phyloP scores from a whole-genome alignment of 257 asterid species.

The Fraxinus anomala region DNA sequence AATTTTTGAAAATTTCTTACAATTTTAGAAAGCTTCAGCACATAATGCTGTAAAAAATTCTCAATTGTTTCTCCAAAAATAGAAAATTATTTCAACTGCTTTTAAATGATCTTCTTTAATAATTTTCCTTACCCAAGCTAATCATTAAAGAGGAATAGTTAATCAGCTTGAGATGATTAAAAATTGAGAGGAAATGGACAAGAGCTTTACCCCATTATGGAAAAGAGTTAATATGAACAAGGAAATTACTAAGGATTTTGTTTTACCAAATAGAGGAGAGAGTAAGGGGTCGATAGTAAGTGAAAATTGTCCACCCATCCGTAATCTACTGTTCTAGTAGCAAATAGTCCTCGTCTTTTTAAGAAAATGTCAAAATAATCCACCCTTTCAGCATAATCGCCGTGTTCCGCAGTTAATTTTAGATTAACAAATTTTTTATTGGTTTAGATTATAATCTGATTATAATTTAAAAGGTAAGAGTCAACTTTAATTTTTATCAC shows the following conservation, averaged over 20 bases:
- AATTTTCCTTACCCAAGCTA: not conserved
- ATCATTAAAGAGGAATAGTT: not conserved
- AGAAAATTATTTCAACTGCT: not conserved
- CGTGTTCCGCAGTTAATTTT: not conserved
- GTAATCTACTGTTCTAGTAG: not conserved
- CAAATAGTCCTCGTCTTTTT: not conserved
- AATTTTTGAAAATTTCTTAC: not conserved
- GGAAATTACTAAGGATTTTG: not conserved
- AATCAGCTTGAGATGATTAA: not conserved
- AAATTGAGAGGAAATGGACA: not conserved
- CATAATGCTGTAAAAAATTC: constrained; percentile 20
- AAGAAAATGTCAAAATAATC: not conserved
- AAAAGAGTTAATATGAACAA: not conserved
- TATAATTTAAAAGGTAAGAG: no score
- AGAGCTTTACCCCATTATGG: not conserved
- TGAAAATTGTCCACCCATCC: not conserved
- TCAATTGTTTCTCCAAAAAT: constrained; percentile 28
- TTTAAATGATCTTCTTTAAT: not conserved
- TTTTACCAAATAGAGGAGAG: constrained; percentile 44
- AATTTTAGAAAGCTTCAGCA: constrained; percentile 24
- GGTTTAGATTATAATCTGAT: no score
- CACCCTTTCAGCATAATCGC: not conserved
- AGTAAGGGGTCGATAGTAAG: not conserved
- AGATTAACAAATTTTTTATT: no score
- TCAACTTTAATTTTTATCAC: no score